phyloP scores from a whole-genome alignment of 768 basidiomycete species.

The Phlebiopsis flavidoalba region DNA sequence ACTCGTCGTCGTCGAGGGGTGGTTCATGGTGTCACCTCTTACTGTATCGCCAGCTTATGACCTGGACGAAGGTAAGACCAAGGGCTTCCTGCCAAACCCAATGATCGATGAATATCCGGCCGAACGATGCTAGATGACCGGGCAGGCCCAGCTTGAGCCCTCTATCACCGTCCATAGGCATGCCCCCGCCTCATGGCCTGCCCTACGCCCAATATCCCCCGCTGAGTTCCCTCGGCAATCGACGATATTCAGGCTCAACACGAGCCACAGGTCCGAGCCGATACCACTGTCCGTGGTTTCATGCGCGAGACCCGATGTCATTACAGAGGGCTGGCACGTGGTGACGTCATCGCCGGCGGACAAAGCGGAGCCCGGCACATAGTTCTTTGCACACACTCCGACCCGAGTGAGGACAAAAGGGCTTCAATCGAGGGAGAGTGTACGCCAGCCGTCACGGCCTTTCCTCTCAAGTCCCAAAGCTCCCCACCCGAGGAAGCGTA shows the following conservation, averaged over 20 bases:
- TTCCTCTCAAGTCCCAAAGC: constrained; percentile 12
- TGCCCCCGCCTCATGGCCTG: no score
- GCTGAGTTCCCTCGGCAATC: not conserved
- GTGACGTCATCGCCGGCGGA: constrained; percentile 6
- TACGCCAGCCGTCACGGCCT: constrained; percentile 6
- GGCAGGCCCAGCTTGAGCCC: no score
- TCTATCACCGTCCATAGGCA: no score
- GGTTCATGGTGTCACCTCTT: no score
- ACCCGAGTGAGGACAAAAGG: constrained; percentile 13
- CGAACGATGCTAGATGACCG: no score
- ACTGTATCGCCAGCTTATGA: no score
- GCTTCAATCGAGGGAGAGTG: constrained; percentile 11
- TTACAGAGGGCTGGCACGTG: constrained; percentile 3
- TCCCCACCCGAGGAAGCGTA: not conserved
- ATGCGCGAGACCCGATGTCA: not conserved
- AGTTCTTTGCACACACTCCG: constrained; percentile 11
- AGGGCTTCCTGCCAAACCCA: no score
- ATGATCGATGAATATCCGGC: no score
- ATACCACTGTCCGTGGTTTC: not conserved
- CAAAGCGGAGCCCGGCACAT: constrained; percentile 5
- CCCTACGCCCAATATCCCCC: no score
- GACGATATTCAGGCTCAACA: not conserved
- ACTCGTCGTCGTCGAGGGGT: no score
- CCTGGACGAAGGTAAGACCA: no score
- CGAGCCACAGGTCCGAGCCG: not conserved